Percentiles rank a stretch among this genome's conserved stretches.
These are phyloP conservation scores for Narthecium ossifragum DNA, from an alignment of 106 monocot genomes.

Conservation along the genomic window DNA sequence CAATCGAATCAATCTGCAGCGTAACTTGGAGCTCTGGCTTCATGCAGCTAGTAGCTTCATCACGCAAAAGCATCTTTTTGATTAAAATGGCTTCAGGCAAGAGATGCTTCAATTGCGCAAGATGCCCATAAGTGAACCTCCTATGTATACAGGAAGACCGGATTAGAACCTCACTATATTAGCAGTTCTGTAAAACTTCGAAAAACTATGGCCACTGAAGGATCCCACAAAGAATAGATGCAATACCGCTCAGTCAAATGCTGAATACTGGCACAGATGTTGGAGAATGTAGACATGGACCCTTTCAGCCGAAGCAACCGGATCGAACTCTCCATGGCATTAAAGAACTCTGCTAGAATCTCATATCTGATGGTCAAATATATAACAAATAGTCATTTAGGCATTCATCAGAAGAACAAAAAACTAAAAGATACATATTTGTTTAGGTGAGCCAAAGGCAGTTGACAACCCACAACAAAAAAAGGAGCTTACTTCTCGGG, in stretches of 20 bases:
- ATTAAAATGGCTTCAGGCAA: conserved; percentile 52
- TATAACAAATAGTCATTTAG: background rate
- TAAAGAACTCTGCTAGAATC: conserved; percentile 53
- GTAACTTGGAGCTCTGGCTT: conserved; percentile 54
- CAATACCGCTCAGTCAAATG: conserved; percentile 43
- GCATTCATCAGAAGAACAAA: background rate
- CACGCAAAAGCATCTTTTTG: conserved; percentile 53
- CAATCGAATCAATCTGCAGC: conserved; percentile 28
- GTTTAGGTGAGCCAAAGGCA: background rate
- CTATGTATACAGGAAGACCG: conserved; percentile 2
- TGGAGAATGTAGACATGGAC: conserved; percentile 32
- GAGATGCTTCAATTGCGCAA: conserved; percentile 52
- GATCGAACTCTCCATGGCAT: conserved; percentile 52
- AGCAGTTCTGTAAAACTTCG: background rate
- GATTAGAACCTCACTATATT: background rate
- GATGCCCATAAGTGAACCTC: conserved; percentile 53
- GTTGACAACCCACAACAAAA: background rate
- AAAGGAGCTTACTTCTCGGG: conserved; percentile 7
- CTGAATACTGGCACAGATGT: conserved; percentile 42
- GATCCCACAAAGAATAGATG: background rate
- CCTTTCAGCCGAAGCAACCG: conserved; percentile 51
- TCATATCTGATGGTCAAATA: conserved; percentile 40
- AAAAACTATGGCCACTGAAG: background rate
- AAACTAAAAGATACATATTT: background rate
- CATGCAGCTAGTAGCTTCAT: conserved; percentile 57